These are phyloP conservation scores for Tricholoma sp. DNA, from an alignment of 768 basidiomycete genomes.

Conservation along the genomic window DNA sequence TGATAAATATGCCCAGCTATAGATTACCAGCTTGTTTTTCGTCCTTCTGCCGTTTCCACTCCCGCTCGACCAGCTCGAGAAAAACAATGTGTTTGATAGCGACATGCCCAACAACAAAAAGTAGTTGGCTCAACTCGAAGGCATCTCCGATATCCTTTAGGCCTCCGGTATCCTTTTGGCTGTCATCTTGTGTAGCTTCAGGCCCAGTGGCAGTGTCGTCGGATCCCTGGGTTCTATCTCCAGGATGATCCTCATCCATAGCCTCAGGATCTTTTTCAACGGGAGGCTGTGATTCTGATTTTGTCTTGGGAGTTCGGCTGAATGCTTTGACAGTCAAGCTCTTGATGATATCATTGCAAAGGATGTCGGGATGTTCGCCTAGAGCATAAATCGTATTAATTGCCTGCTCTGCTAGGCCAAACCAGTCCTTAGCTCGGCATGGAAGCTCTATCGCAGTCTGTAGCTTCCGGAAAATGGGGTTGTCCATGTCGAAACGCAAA, in stretches of 20 bases:
- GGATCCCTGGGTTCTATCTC: constrained; percentile 25
- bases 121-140: constrained; percentile 87
- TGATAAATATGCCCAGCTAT: background rate
- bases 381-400: constrained; percentile 95
- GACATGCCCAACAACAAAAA: constrained; percentile 94
- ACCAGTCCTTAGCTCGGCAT: constrained; percentile 89
- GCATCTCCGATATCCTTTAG: constrained; percentile 68
- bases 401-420: constrained; percentile 92
- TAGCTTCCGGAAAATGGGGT: constrained; percentile 78
- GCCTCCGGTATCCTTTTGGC: constrained; percentile 38
- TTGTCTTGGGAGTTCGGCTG: constrained; percentile 25
- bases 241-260: constrained; percentile 52
- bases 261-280: constrained; percentile 38
- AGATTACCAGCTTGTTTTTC: constrained; percentile 71
- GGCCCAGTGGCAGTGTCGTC: constrained; percentile 22
- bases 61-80: constrained; percentile 90
- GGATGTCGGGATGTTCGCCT: constrained; percentile 85
- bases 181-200: constrained; percentile 23
- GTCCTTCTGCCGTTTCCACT: constrained; percentile 96
- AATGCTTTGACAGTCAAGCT: constrained; percentile 77
- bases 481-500: constrained; percentile 82
- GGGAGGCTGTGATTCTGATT: constrained; percentile 14
- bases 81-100: constrained; percentile 98
- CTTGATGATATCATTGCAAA: constrained; percentile 80
- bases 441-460: constrained; percentile 78